Base-by-base conservation (phyloP, 208 protist genomes). In the Leishmania tarentolae region DNA sequence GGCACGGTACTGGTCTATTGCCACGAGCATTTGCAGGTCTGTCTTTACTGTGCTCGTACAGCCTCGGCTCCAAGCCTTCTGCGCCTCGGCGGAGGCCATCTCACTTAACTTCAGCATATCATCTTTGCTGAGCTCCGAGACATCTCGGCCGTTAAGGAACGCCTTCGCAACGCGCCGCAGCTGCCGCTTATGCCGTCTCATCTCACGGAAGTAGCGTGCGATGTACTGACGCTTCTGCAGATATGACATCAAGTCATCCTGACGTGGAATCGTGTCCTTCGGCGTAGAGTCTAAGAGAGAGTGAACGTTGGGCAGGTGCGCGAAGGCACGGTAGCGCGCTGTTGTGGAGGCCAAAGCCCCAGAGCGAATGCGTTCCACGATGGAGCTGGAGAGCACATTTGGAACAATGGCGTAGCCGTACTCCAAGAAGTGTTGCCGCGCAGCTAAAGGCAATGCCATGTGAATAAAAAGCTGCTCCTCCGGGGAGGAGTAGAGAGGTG, bases 391-490 rank as follows among this genome's bases (percentile, higher is more conserved):
- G 35, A 97, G 52, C 19, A 80, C 87, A 76, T 86, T 79, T 11
- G 88, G 92, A 19, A 97, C 28, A 81, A 97, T 84, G 42, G 92
- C 94, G 70, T 96, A 96, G 53, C 94, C 94, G 40, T 94, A 69
- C 76, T 92, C 86, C 65, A 95, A 84, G 83, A 93, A 97, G 31
- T 89, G 87, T 78, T 95, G 91, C 40, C 93, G 89, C 53, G 89
- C 89, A 21, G 89, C 83, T 78, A 93, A 85, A 13, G 86, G 88
- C 17, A 95, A 75, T 11, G 52, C n/a, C 87, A 91, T 91, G 65
- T 72, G 57, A 35, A 65, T 31, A 35, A 42, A 15, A 47, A 42
- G 66, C 50, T 71, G 21, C n/a, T 21, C 40, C 28, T 47, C 47
- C 69, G 21, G 46, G 47, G 11, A 71, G 13, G 24, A 31, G 68